Evolutionary conservation across 257 asterid genomes (phyloP), one percentile per base, ranked within the genome.

Genomic region (Verbena officinalis): DNA sequence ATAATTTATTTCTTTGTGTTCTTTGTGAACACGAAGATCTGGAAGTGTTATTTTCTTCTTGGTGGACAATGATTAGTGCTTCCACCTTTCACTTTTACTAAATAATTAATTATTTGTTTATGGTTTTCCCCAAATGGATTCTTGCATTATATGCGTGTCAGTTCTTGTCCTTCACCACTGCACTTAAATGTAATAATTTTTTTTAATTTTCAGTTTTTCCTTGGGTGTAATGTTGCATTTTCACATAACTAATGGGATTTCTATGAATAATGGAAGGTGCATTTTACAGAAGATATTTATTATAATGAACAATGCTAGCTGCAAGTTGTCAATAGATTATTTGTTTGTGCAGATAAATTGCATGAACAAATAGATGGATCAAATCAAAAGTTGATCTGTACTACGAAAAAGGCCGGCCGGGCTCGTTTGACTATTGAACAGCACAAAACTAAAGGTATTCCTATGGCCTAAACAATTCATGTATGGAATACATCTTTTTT

Each of bases 141-240:
- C 86, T 75, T 75, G 73, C 84, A 80, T 73, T 73, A 80, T 82
- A 66, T 82, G 80, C 83, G 73, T 71, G 84, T 73, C 78, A 80
- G 69, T 70, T 65, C 71, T 58, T 79, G 85, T 78, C 80, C 80
- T 81, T 77, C 66, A 64, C 51, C 73, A 64, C 65, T 62, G 65
- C 43, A 27, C 5, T 2, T 27, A 27, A 27, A 27, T 27, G 5
- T 27, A 27, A 27, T 27, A 27, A 2, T 59, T 62, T 69, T 40
- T 62, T 38, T 33, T 59, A 61, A 51, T 42, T 68, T 7, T 44
- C 22, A 59, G 64, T 17, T 9, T 8, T 21, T 57, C 15, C 33
- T 27, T 27, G n/a, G n/a, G 43, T 42, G 21, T 56, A 62, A 39
- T 62, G 58, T 57, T 62, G 23, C 71, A 23, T 54, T 71, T 22